These are phyloP conservation scores for Citrus trifoliata DNA, from an alignment of 345 rosid species.

Conservation along the genomic window DNA sequence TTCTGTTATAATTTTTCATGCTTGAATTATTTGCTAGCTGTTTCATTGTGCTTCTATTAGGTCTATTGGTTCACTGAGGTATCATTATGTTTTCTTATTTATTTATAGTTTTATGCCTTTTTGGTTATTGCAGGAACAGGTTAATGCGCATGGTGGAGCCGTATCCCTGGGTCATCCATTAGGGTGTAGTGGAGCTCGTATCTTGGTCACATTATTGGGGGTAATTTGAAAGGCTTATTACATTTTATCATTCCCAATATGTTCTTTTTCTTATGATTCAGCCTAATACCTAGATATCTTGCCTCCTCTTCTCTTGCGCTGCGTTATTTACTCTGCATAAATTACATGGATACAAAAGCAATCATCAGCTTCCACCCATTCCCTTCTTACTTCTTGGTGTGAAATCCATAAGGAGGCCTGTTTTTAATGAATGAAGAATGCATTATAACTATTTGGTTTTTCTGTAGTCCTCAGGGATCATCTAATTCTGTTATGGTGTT, in stretches of 20 bases:
- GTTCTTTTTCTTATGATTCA: background rate
- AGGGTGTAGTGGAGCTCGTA: conserved; percentile 98
- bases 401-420: background rate
- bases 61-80: background rate
- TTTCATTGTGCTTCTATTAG: background rate
- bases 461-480: background rate
- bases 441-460: background rate
- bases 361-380: background rate
- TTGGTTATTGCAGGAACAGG: conserved; percentile 48
- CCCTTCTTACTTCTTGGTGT: background rate
- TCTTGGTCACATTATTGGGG: conserved; percentile 85
- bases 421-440: background rate
- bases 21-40: background rate
- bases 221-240: conserved; percentile 33
- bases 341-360: background rate
- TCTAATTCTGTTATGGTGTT: conserved; percentile 3
- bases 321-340: background rate
- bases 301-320: background rate
- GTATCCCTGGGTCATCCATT: conserved; percentile 95
- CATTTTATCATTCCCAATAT: background rate
- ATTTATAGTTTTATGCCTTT: background rate
- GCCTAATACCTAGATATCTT: background rate
- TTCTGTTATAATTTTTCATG: background rate
- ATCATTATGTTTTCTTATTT: background rate
- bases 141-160: conserved; percentile 89